Evolutionary conservation across 2,329 filamentous ascomycete species (phyloP).

Genomic region (Thermomyces lanuginosus): DNA sequence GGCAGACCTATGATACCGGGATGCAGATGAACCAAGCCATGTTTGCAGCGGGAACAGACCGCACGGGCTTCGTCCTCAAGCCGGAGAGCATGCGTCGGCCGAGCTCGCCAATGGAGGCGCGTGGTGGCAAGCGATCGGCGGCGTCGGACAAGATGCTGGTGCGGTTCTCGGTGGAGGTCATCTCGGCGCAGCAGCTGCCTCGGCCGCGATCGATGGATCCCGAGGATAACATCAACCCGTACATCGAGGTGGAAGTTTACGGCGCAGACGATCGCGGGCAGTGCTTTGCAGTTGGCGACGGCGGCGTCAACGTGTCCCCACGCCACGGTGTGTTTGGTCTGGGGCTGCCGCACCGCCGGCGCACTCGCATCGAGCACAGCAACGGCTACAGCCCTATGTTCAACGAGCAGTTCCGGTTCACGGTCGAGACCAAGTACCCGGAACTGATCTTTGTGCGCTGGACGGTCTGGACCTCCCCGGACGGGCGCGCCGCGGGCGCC

Average conservation of each 20-base stretch:
- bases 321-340: conserved; percentile 50
- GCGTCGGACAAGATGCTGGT: conserved; percentile 70
- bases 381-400: conserved; percentile 93
- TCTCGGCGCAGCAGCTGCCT: conserved; percentile 90
- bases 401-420: conserved; percentile 61
- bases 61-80: conserved; percentile 85
- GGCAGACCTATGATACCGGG: conserved; percentile 91
- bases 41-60: conserved; percentile 79
- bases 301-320: conserved; percentile 47
- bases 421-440: conserved; percentile 81
- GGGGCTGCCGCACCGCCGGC: conserved; percentile 56
- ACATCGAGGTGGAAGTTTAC: conserved; percentile 88
- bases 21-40: conserved; percentile 97
- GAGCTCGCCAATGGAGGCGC: conserved; percentile 9
- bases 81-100: conserved; percentile 56
- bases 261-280: conserved; percentile 83
- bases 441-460: conserved; percentile 87
- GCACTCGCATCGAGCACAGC: conserved; percentile 63
- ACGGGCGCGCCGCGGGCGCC: conserved; percentile 54
- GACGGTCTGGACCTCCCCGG: conserved; percentile 73
- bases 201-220: conserved; percentile 57
- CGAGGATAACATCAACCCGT: conserved; percentile 70
- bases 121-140: conserved; percentile 17
- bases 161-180: conserved; percentile 69
- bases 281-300: conserved; percentile 49